These are phyloP conservation scores for Diaporthe ilicicola DNA, from an alignment of 2,329 filamentous ascomycete genomes.

Conservation along the genomic window DNA sequence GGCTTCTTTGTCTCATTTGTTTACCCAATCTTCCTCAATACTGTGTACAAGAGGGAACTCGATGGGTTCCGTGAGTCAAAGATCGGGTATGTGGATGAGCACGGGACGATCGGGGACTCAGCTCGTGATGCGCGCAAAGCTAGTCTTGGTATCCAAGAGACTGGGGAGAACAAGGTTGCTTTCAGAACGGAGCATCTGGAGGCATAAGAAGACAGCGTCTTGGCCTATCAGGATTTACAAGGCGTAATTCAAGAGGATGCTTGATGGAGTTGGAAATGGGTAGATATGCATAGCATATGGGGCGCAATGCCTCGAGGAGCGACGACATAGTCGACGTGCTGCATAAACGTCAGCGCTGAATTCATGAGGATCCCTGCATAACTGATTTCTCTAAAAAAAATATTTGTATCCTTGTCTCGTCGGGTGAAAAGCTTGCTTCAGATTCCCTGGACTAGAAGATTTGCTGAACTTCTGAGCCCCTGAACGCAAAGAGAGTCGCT, in stretches of 20 bases:
- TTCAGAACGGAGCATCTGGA: conserved; percentile 29
- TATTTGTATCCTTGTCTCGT: too few relatives aligned
- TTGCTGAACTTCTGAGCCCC: too few relatives aligned
- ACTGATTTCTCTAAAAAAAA: too few relatives aligned
- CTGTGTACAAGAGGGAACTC: conserved; percentile 48
- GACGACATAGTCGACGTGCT: background rate
- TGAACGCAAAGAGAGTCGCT: background rate
- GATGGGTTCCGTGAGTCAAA: conserved; percentile 65
- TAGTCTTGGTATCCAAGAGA: conserved; percentile 1
- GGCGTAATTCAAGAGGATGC: background rate
- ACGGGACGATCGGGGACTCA: conserved; percentile 24
- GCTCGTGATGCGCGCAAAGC: conserved; percentile 6
- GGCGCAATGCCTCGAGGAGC: background rate
- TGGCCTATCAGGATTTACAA: background rate
- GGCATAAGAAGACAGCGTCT: background rate
- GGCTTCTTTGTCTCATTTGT: conserved; percentile 64
- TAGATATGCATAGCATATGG: background rate
- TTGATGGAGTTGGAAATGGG: background rate
- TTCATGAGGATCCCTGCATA: background rate
- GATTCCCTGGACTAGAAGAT: background rate
- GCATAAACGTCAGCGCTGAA: background rate
- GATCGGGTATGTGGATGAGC: conserved; percentile 34
- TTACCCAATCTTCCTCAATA: conserved; percentile 70
- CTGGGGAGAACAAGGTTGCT: conserved; percentile 15
- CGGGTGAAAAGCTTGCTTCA: background rate